A percentile compares a stretch with the other conserved stretches of the same genome.
phyloP scores from a whole-genome alignment of 305 asterid species.

The Fraxinus albicans region DNA sequence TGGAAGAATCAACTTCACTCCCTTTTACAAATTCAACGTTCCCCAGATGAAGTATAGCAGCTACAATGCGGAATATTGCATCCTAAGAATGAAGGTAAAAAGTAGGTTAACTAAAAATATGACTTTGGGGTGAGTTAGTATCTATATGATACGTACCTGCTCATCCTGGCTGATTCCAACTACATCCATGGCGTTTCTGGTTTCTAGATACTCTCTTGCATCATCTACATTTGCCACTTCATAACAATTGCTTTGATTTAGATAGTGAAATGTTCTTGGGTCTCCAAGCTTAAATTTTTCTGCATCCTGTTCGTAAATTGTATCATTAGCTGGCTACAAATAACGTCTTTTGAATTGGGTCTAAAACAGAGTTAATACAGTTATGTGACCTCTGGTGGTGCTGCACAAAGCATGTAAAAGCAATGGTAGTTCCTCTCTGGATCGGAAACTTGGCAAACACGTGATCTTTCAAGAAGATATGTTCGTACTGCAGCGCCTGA shows the following conservation, averaged over 20 bases:
- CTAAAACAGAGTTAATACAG: background rate
- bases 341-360: background rate
- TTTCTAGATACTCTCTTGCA: conserved; percentile 84
- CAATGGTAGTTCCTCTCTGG: conserved; percentile 97
- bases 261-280: conserved; percentile 75
- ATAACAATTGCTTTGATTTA: conserved; percentile 79
- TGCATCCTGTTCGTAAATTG: conserved; percentile 53
- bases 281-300: conserved; percentile 73
- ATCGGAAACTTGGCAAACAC: conserved; percentile 94
- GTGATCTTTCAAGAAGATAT: conserved; percentile 95
- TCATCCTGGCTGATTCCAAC: conserved; percentile 90
- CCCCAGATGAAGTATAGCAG: conserved; percentile 93
- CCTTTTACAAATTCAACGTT: conserved; percentile 78
- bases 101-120: conserved; percentile 16
- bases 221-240: conserved; percentile 85
- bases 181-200: conserved; percentile 92
- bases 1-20: conserved; percentile 76
- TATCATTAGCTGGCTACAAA: conserved; percentile 21
- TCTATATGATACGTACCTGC: conserved; percentile 47
- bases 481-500: conserved; percentile 98
- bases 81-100: conserved; percentile 42
- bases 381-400: conserved; percentile 81
- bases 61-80: conserved; percentile 87
- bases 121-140: background rate
- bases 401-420: conserved; percentile 94